These are phyloP conservation scores for Aspergillus sp. DNA, from an alignment of 2,329 filamentous ascomycete genomes.

Conservation along the genomic window DNA sequence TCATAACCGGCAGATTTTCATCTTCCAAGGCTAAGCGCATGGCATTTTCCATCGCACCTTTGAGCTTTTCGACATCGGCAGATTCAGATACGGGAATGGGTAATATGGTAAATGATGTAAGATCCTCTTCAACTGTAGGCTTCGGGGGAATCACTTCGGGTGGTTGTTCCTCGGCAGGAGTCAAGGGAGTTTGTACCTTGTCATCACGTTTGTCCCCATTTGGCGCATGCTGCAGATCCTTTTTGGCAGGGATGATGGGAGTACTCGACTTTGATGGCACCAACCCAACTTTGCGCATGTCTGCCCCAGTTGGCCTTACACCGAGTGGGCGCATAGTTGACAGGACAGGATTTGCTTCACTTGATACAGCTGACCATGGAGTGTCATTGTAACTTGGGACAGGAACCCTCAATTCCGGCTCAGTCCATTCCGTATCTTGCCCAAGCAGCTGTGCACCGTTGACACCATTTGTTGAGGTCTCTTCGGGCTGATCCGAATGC, in stretches of 20 bases:
- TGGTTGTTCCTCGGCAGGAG: constrained; percentile 20
- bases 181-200: constrained; percentile 22
- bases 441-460: constrained; percentile 18
- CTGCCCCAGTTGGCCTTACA: constrained; percentile 66
- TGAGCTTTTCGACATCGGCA: constrained; percentile 35
- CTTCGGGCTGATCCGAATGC: constrained; percentile 22
- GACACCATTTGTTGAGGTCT: constrained; percentile 10
- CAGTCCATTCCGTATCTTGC: constrained; percentile 51
- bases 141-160: constrained; percentile 18
- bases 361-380: constrained; percentile 61
- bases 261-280: constrained; percentile 49
- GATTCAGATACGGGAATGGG: constrained; percentile 29
- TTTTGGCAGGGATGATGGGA: constrained; percentile 47
- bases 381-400: constrained; percentile 76
- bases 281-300: constrained; percentile 57
- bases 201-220: constrained; percentile 20
- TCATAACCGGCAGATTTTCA: constrained; percentile 34
- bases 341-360: constrained; percentile 72
- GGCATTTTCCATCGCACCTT: constrained; percentile 32
- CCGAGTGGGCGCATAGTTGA: constrained; percentile 85
- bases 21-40: constrained; percentile 34
- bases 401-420: constrained; percentile 59
- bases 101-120: constrained; percentile 25
- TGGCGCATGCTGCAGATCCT: constrained; percentile 36
- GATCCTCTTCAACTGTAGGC: constrained; percentile 20